phyloP scores from a whole-genome alignment of 2,329 filamentous ascomycete species.

The Esteya vermicola region DNA sequence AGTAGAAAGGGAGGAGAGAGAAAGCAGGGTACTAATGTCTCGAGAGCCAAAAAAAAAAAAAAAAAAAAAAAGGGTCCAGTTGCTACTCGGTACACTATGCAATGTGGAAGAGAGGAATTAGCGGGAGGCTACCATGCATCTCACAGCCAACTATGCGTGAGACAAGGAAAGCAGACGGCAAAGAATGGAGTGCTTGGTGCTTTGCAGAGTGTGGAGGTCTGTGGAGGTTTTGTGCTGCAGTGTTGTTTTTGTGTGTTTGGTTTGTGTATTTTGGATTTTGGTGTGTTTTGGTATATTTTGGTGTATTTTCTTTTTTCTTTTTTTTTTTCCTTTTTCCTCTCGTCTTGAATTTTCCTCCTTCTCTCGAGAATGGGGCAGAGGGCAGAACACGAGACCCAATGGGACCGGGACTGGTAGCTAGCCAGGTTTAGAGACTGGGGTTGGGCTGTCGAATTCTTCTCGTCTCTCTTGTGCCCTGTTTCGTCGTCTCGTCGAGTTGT shows the following conservation, averaged over 20 bases:
- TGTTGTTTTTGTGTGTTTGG: too few relatives aligned
- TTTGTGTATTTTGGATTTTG: too few relatives aligned
- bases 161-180: slow-evolving; percentile 1
- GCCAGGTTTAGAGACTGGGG: not conserved
- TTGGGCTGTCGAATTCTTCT: not conserved
- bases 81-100: not conserved
- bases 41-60: not conserved
- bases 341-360: too few relatives aligned
- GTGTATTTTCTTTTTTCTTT: not conserved
- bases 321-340: not conserved
- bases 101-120: not conserved
- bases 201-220: not conserved
- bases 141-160: not conserved
- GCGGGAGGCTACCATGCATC: not conserved
- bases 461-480: not conserved
- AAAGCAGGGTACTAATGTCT: too few relatives aligned
- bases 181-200: slow-evolving; percentile 2
- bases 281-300: too few relatives aligned
- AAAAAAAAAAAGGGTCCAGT: not conserved
- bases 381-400: not conserved
- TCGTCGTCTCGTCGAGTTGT: not conserved
- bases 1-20: not conserved
- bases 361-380: not conserved
- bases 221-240: not conserved
- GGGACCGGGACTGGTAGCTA: not conserved